These are phyloP conservation scores for Nematocida sp. DNA, from an alignment of 371 early-diverging fungal species.

Conservation along the genomic window DNA sequence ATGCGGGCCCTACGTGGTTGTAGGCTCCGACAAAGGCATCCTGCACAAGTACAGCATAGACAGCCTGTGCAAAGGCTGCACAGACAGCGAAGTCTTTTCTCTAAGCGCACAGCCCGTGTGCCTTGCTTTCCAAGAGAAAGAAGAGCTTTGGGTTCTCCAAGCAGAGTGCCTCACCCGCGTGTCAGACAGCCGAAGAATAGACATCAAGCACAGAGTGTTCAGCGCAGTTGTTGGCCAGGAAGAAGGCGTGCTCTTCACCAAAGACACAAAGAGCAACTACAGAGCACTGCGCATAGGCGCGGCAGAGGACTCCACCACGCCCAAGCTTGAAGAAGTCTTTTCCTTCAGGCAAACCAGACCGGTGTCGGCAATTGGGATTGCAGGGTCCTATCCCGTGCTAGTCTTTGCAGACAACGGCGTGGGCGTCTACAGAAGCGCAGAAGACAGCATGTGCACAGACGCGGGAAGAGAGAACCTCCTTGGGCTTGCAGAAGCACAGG, in stretches of 20 bases:
- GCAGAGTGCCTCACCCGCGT: not conserved
- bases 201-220: constrained; percentile 8
- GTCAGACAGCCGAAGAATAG: not conserved
- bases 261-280: constrained; percentile 37
- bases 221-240: not conserved
- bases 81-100: not conserved
- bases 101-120: not conserved
- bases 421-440: not conserved
- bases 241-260: not conserved
- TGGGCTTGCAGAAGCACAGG: not conserved
- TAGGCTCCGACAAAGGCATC: constrained; percentile 29
- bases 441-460: not conserved
- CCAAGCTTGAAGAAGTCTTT: not conserved
- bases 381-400: not conserved
- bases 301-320: too few relatives aligned
- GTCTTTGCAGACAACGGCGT: constrained; percentile 47
- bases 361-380: not conserved
- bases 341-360: constrained; percentile 10
- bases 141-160: not conserved
- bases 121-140: not conserved
- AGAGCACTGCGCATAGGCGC: not conserved
- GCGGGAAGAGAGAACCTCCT: constrained; percentile 35
- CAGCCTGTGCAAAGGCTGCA: constrained; percentile 12
- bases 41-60: constrained; percentile 11
- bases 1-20: not conserved